Evolutionary conservation across 2,329 filamentous ascomycete species (phyloP).

Genomic region (Pseudofabraea citricarpa): DNA sequence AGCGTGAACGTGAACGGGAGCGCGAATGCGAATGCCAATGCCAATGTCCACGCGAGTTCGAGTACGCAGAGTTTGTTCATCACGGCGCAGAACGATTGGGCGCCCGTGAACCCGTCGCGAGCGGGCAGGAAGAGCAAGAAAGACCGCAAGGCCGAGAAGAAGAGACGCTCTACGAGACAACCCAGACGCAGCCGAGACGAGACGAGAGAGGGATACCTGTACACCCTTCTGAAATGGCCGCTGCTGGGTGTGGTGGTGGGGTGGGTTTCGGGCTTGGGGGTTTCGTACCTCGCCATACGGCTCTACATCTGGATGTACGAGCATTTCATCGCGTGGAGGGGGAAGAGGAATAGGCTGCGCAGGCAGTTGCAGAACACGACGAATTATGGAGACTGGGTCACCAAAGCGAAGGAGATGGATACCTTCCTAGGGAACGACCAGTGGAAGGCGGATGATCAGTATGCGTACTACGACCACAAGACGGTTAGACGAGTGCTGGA

Average conservation of each 20-base stretch:
- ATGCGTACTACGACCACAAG: constrained; percentile 81
- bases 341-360: constrained; percentile 67
- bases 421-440: constrained; percentile 71
- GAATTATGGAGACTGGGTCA: constrained; percentile 80
- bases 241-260: constrained; percentile 73
- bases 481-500: constrained; percentile 74
- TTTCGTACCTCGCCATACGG: constrained; percentile 74
- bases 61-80: constrained; percentile 51
- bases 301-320: constrained; percentile 92
- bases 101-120: constrained; percentile 61
- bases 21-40: not conserved
- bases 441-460: constrained; percentile 76
- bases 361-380: constrained; percentile 65
- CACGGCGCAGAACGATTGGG: constrained; percentile 93
- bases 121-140: constrained; percentile 35
- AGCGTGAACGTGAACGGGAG: not conserved
- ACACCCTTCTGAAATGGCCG: constrained; percentile 87
- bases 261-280: constrained; percentile 72
- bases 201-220: constrained; percentile 89
- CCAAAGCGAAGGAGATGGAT: constrained; percentile 75
- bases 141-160: constrained; percentile 27
- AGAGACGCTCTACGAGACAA: constrained; percentile 10
- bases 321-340: constrained; percentile 85
- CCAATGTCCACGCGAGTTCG: not conserved
- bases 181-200: constrained; percentile 69